Conservation (phyloP, 2,329 filamentous ascomycete species). For the Neoascochyta sp. region DNA sequence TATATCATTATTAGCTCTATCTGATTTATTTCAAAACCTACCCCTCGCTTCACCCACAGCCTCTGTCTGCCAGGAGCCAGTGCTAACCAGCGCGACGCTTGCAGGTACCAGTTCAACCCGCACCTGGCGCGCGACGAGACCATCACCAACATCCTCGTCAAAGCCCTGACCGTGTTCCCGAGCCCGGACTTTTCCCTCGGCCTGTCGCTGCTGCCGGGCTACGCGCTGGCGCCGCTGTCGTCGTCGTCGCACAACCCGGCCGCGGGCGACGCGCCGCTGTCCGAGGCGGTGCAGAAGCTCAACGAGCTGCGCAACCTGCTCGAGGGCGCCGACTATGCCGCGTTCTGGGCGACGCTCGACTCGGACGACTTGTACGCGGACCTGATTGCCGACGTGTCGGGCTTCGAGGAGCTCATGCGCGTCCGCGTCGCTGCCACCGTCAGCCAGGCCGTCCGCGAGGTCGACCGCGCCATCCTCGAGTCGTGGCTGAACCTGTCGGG, state of each 20-base stretch:
- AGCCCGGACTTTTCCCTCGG: conserved; percentile 91
- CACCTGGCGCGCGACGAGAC: conserved; percentile 95
- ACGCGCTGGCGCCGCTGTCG: conserved; percentile 63
- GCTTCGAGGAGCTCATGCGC: conserved; percentile 92
- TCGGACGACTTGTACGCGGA: conserved; percentile 95
- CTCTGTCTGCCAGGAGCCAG: conserved; percentile 1
- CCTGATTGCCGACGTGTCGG: conserved; percentile 86
- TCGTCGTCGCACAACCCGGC: conserved; percentile 48
- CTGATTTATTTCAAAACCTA: no score
- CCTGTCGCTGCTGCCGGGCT: conserved; percentile 86
- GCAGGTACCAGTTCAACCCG: conserved; percentile 98
- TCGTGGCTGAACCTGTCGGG: conserved; percentile 49
- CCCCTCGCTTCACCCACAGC: not conserved
- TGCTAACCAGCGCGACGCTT: conserved; percentile 11
- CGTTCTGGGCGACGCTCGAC: conserved; percentile 91
- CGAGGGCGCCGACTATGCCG: conserved; percentile 81
- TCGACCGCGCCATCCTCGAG: conserved; percentile 50
- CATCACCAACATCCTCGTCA: conserved; percentile 98
- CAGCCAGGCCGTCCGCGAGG: conserved; percentile 78
- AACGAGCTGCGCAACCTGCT: conserved; percentile 80
- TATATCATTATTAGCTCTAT: conserved; percentile 66
- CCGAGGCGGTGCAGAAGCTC: conserved; percentile 88
- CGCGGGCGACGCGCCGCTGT: conserved; percentile 64
- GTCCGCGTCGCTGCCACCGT: conserved; percentile 85
- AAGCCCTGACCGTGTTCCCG: conserved; percentile 95